Conservation (phyloP, 2,329 filamentous ascomycete genomes). For the Myriosclerotinia duriaeana region DNA sequence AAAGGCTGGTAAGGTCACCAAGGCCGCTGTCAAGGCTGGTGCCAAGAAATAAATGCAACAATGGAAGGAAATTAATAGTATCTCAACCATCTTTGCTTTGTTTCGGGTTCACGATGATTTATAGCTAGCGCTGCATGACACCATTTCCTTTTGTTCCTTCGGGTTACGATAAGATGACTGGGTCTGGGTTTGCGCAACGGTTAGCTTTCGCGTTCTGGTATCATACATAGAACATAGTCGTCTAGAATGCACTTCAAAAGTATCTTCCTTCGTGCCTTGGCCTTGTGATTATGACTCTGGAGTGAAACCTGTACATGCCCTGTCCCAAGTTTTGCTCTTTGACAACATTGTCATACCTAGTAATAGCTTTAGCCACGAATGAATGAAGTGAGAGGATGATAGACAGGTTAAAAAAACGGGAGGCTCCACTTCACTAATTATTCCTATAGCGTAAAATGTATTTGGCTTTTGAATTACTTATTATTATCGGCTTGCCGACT, state of each 20-base stretch:
- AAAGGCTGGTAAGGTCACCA: constrained; percentile 30
- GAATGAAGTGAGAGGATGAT: too few relatives aligned
- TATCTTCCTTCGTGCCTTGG: neutral
- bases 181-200: constrained; percentile 14
- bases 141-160: constrained; percentile 3
- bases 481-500: too few relatives aligned
- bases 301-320: too few relatives aligned
- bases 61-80: constrained; percentile 17
- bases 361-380: too few relatives aligned
- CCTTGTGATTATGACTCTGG: neutral
- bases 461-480: too few relatives aligned
- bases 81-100: neutral
- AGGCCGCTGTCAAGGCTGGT: constrained; percentile 45
- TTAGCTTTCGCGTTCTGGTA: constrained; percentile 14
- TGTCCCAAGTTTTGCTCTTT: too few relatives aligned
- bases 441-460: neutral
- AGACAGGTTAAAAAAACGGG: too few relatives aligned
- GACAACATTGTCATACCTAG: too few relatives aligned
- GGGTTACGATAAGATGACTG: constrained; percentile 21
- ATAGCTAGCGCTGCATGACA: neutral
- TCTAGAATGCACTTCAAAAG: constrained; percentile 22
- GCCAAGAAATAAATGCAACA: constrained; percentile 41
- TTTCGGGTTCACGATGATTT: constrained; percentile 17
- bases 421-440: too few relatives aligned
- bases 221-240: constrained; percentile 18